A percentile compares a stretch with the other conserved stretches of the same genome.
Conservation (phyloP, 1,284 basidiomycete genomes). For the Heterobasidion irregulare region DNA sequence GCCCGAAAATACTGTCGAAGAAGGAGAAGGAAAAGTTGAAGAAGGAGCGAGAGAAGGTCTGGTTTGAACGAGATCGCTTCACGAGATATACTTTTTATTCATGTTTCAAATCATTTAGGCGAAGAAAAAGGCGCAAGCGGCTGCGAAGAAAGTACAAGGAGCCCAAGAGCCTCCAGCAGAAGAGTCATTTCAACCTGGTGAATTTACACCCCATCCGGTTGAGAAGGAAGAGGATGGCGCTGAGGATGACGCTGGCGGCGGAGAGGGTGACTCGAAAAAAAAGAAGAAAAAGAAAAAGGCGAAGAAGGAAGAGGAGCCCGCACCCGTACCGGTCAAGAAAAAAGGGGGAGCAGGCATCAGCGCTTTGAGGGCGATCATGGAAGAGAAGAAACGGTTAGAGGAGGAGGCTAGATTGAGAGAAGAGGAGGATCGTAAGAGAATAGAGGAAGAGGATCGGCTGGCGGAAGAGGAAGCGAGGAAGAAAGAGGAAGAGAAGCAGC, state of each 20-base stretch:
- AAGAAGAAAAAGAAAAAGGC: slow-evolving; percentile 89
- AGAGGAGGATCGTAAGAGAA: slow-evolving; percentile 70
- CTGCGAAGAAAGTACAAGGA: slow-evolving; percentile 63
- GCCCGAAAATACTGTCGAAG: slow-evolving; percentile 67
- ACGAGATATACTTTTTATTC: background rate
- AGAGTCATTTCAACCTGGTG: slow-evolving; percentile 14
- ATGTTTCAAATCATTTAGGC: slow-evolving; percentile 42
- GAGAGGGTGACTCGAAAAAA: slow-evolving; percentile 53
- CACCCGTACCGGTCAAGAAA: slow-evolving; percentile 52
- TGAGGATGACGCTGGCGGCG: slow-evolving; percentile 36
- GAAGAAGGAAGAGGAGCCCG: slow-evolving; percentile 64
- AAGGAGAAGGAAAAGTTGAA: slow-evolving; percentile 93
- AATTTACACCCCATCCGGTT: slow-evolving; percentile 17
- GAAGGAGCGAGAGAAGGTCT: slow-evolving; percentile 89
- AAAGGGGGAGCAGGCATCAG: slow-evolving; percentile 62
- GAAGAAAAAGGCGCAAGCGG: slow-evolving; percentile 92
- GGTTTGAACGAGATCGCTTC: slow-evolving; percentile 1
- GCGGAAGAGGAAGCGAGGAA: slow-evolving; percentile 70
- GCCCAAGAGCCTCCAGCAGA: slow-evolving; percentile 20
- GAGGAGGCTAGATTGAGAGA: slow-evolving; percentile 65
- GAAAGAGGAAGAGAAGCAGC: slow-evolving; percentile 79
- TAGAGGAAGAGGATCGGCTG: slow-evolving; percentile 79
- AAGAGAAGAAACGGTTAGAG: slow-evolving; percentile 81
- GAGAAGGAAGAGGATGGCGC: slow-evolving; percentile 52
- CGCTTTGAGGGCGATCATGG: slow-evolving; percentile 77